Evolutionary conservation across 225 moss, liverwort and hornwort species (phyloP).

Genomic region (Sphagnum contortum): DNA sequence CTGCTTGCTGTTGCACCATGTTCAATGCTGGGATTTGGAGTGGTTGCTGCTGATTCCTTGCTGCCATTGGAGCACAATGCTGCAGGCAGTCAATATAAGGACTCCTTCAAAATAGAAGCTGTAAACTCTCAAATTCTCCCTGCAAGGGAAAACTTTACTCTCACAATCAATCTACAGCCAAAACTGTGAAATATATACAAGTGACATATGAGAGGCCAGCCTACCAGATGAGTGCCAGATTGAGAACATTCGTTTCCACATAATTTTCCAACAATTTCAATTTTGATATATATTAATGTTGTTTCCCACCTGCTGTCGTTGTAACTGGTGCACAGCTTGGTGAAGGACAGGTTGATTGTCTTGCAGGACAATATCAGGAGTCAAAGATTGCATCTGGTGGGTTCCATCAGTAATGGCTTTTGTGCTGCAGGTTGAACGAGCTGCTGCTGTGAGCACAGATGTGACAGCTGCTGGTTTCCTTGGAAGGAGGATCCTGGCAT

Average conservation of each 20-base stretch:
- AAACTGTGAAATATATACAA: neutral
- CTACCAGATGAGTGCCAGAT: no score
- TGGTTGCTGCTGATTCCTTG: slow-evolving; percentile 23
- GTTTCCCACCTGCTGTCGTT: slow-evolving; percentile 21
- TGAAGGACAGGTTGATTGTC: slow-evolving; percentile 31
- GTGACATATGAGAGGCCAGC: neutral
- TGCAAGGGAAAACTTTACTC: neutral
- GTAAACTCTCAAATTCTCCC: no score
- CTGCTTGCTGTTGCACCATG: slow-evolving; percentile 26
- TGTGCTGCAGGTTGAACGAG: slow-evolving; percentile 12
- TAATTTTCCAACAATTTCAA: no score
- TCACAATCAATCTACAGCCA: neutral
- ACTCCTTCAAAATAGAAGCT: no score
- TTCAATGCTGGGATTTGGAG: slow-evolving; percentile 21
- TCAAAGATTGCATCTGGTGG: slow-evolving; percentile 24
- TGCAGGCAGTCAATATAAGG: neutral
- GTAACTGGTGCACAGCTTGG: slow-evolving; percentile 67
- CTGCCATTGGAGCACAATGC: slow-evolving; percentile 2
- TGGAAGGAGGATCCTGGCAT: slow-evolving; percentile 18
- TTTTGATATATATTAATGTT: no score
- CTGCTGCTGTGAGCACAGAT: slow-evolving; percentile 18
- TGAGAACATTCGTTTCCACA: no score
- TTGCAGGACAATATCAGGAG: slow-evolving; percentile 38
- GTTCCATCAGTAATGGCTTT: slow-evolving; percentile 12
- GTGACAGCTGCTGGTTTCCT: slow-evolving; percentile 4